Conservation (phyloP, 257 asterid species). For the Jacaranda mimosifolia region DNA sequence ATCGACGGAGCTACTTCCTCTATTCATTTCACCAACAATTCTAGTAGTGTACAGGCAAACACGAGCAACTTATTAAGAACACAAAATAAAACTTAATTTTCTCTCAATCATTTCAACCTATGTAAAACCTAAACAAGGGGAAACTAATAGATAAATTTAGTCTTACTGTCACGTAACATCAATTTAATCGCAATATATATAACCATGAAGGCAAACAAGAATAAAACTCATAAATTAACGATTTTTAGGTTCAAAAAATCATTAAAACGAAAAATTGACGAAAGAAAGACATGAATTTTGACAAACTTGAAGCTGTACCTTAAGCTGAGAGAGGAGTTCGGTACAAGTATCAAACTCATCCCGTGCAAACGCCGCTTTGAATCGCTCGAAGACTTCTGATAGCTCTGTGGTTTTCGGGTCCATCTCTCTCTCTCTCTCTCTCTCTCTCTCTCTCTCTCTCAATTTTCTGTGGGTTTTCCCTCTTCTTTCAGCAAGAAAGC, state of each 20-base stretch:
- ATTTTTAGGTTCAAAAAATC: background rate
- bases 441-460: slow-evolving; percentile 28
- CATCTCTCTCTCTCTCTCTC: slow-evolving; percentile 46
- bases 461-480: background rate
- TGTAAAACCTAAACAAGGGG: slow-evolving; percentile 7
- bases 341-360: slow-evolving; percentile 75
- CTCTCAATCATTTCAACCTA: background rate
- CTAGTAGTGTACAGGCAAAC: no score
- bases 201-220: no score
- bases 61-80: no score
- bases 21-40: no score
- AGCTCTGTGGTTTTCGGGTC: slow-evolving; percentile 77
- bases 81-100: background rate
- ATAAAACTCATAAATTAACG: background rate
- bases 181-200: background rate
- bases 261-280: background rate
- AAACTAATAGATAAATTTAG: slow-evolving; percentile 1
- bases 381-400: slow-evolving; percentile 74
- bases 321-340: slow-evolving; percentile 75
- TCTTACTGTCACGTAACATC: slow-evolving; percentile 8
- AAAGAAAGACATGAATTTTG: slow-evolving; percentile 4
- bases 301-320: slow-evolving; percentile 53
- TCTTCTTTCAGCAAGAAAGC: background rate
- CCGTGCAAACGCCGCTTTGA: slow-evolving; percentile 74
- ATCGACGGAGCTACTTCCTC: background rate